phyloP scores from a whole-genome alignment of 2,329 filamentous ascomycete species.

The Botrytis deweyae region DNA sequence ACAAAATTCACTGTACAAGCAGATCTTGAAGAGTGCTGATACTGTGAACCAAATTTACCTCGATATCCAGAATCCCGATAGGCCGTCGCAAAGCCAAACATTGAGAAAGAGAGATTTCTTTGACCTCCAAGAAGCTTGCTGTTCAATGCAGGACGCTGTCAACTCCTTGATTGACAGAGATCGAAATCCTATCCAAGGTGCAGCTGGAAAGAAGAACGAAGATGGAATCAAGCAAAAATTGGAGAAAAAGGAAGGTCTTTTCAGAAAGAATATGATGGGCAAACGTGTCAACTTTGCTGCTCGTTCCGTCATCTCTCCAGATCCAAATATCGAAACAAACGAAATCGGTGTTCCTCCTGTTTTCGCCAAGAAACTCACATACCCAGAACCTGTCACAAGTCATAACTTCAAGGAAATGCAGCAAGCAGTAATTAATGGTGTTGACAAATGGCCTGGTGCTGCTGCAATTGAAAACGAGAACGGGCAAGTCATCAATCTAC shows the following conservation, averaged over 20 bases:
- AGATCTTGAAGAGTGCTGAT: slow-evolving; percentile 74
- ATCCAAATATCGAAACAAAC: slow-evolving; percentile 98
- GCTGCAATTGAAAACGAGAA: slow-evolving; percentile 94
- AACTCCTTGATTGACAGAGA: slow-evolving; percentile 92
- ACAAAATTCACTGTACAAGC: slow-evolving; percentile 85
- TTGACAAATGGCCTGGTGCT: slow-evolving; percentile 91
- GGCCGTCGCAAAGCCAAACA: slow-evolving; percentile 25
- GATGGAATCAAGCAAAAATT: slow-evolving; percentile 97
- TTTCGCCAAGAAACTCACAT: slow-evolving; percentile 93
- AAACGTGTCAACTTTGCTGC: slow-evolving; percentile 94
- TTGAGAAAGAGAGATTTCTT: slow-evolving; percentile 61
- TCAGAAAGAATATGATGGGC: slow-evolving; percentile 99
- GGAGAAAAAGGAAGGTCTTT: slow-evolving; percentile 98
- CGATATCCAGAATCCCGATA: slow-evolving; percentile 51
- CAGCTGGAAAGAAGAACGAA: slow-evolving; percentile 74
- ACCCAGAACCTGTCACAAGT: slow-evolving; percentile 94
- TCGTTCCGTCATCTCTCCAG: slow-evolving; percentile 94
- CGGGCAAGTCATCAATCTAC: slow-evolving; percentile 83
- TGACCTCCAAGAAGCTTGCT: slow-evolving; percentile 78
- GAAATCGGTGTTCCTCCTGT: slow-evolving; percentile 98
- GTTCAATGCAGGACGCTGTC: slow-evolving; percentile 81
- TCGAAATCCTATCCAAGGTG: slow-evolving; percentile 77
- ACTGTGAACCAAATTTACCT: slow-evolving; percentile 71
- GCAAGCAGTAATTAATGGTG: slow-evolving; percentile 92
- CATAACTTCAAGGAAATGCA: slow-evolving; percentile 97